Percentiles rank a stretch among this genome's conserved stretches.
These are phyloP conservation scores for Dianthus caryophyllus DNA, from an alignment of 148 eudicot genomes.

Conservation along the genomic window DNA sequence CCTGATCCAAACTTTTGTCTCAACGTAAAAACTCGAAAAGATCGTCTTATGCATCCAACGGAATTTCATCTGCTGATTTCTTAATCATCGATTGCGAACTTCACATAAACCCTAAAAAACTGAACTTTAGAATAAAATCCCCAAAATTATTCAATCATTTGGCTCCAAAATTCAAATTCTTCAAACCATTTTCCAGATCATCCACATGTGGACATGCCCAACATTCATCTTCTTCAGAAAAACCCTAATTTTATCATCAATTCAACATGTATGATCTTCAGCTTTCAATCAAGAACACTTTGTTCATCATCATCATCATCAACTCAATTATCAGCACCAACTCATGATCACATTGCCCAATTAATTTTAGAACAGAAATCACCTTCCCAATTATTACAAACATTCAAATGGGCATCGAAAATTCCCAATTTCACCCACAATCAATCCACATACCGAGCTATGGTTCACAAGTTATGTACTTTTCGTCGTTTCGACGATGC, in stretches of 20 bases:
- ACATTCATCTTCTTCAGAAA: background rate
- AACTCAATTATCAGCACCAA: constrained; percentile 34
- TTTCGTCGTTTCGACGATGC: constrained; percentile 61
- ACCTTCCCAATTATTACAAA: constrained; percentile 54
- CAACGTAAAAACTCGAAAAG: too few relatives aligned
- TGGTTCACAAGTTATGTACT: constrained; percentile 66
- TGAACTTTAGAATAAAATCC: too few relatives aligned
- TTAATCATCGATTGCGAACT: too few relatives aligned
- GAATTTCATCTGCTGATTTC: too few relatives aligned
- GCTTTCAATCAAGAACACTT: constrained; percentile 33
- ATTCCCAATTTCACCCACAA: constrained; percentile 68
- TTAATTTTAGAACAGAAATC: constrained; percentile 69
- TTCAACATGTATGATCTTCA: background rate
- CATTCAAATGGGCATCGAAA: constrained; percentile 89
- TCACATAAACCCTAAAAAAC: too few relatives aligned
- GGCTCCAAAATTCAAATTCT: background rate
- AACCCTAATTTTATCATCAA: background rate
- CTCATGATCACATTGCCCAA: constrained; percentile 56
- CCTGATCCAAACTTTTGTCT: too few relatives aligned
- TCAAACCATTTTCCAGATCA: background rate
- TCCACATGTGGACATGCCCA: constrained; percentile 10
- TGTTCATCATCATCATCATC: constrained; percentile 25
- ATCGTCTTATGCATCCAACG: too few relatives aligned
- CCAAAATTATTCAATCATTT: background rate
- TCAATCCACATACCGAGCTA: constrained; percentile 66